phyloP scores from a whole-genome alignment of 805 yeast genomes.

The Isabelozyma rhagii region DNA sequence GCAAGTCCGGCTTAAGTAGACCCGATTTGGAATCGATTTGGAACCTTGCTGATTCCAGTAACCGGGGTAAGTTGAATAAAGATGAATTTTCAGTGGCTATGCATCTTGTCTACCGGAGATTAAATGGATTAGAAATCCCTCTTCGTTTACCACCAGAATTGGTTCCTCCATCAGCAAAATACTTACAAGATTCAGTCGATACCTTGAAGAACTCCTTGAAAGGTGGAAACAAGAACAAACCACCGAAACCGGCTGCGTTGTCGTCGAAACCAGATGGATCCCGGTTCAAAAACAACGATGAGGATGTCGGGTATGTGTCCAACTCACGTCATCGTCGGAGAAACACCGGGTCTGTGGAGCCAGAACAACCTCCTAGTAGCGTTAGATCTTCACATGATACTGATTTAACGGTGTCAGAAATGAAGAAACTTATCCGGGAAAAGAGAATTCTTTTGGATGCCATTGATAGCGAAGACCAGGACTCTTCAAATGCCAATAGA shows the following conservation, averaged over 20 bases:
- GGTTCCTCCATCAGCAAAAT: conserved; percentile 79
- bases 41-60: conserved; percentile 81
- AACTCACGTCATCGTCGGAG: conserved; percentile 58
- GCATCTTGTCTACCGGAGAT: conserved; percentile 89
- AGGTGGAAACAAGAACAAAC: conserved; percentile 25
- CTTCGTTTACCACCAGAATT: conserved; percentile 79
- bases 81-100: conserved; percentile 96
- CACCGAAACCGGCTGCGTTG: conserved; percentile 9
- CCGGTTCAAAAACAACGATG: conserved; percentile 68
- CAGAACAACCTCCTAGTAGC: conserved; percentile 8
- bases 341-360: conserved; percentile 15
- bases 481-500: conserved; percentile 27
- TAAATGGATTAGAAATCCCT: conserved; percentile 89
- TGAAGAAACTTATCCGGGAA: conserved; percentile 67
- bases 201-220: conserved; percentile 66
- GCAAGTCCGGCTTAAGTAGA: conserved; percentile 86
- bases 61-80: conserved; percentile 77
- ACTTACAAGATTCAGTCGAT: conserved; percentile 67
- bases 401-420: conserved; percentile 47
- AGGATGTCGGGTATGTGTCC: conserved; percentile 63
- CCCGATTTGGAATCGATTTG: conserved; percentile 86
- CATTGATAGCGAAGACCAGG: conserved; percentile 63
- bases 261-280: conserved; percentile 23
- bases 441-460: conserved; percentile 70
- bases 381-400: conserved; percentile 20